Evolutionary conservation across 2,329 filamentous ascomycete species (phyloP), one percentile per base, ranked within the genome.

Genomic region (Neonectria coccinea): DNA sequence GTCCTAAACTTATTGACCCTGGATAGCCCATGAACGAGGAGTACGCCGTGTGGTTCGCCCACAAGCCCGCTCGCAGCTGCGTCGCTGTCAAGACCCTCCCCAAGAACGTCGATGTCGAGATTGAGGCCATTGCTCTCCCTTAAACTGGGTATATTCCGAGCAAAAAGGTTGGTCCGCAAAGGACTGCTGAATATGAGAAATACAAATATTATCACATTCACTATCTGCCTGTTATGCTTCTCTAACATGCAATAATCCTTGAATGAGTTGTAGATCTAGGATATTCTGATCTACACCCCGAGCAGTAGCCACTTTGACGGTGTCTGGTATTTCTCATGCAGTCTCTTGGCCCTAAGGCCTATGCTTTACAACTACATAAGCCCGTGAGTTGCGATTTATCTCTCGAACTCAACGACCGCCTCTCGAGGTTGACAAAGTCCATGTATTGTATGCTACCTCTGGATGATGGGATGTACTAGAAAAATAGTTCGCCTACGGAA

Each of bases 51-150:
- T 93, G 90, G 85, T 94, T 95, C 80, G 81, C 85, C 65, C 90
- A 93, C 82, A 94, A 93, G 86, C 93, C 93, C 20, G 91, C 92
- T n/a, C 87, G 93, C 72, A 94, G 91, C 82, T 97, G 93, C 77
- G 93, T 97, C 58, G 93, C 93, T 5, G 94, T 97, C 69, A 94
- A 96, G 85, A 89, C 92, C 73, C 86, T 97, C 69, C 94, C 94
- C 66, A 93, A 94, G 85, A 89, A 90, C 61, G 93, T 94, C 45
- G 90, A 93, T 65, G 89, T 97, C 25, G 94, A 97, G 85, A 96
- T 97, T 77, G 93, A 97, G 86, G 92, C 89, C 78, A 91, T 96
- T 83, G 93, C 93, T 61, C 84, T 91, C 59, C 85, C 89, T 67
- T 89, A 79, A 78, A 70, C 25, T 45, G 22, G 12, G 36, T 16